Base-by-base conservation (phyloP, 352 stramenopile genomes). In the Globisporangium polare region DNA sequence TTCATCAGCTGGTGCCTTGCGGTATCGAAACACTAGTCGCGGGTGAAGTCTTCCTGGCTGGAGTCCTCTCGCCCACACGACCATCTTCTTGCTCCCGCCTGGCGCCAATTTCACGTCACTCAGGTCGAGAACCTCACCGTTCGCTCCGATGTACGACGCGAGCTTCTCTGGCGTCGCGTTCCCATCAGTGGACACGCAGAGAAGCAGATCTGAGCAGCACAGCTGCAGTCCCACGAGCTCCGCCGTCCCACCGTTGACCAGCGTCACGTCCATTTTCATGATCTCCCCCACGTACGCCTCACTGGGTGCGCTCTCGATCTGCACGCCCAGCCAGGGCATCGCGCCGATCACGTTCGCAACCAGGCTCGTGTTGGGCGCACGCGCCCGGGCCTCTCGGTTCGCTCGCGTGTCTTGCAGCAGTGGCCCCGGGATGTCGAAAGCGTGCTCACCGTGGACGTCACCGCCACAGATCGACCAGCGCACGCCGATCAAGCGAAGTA, bases 271-370 rank as follows among this genome's bases (percentile, higher is more conserved):
- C 56, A 85, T 71, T 39, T 71, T 63, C 13, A 95, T 60, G 5
- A 95, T 66, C 43, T 95, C 83, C 7, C 81, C 82, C 20, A 88
- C 71, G 63, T 77, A 89, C 29, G 64, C 67, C 33, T 89, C 74
- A 49, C 41, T 58, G n/a, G 67, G 50, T 45, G 74, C 62, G 39
- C 60, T 65, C 51, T 87, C 68, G 15, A 92, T 55, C 59, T 84
- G 77, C 2, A 94, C 85, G 8, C 86, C 84, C 22, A 95, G 76
- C 84, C 84, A 95, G 24, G 86, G 84, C 86, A 94, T 92, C 2
- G 72, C 62, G 1, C 80, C 78, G 17, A 89, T 71, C 29, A 94
- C 75, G 58, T 86, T 87, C 0, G 83, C 86, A 29, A 89, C 73
- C n/a, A 92, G 67, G 17, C 80, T 89, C 47, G 77, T 81, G 52